These are phyloP conservation scores for Lumnitzera racemosa DNA, from an alignment of 345 rosid species.

Conservation along the genomic window DNA sequence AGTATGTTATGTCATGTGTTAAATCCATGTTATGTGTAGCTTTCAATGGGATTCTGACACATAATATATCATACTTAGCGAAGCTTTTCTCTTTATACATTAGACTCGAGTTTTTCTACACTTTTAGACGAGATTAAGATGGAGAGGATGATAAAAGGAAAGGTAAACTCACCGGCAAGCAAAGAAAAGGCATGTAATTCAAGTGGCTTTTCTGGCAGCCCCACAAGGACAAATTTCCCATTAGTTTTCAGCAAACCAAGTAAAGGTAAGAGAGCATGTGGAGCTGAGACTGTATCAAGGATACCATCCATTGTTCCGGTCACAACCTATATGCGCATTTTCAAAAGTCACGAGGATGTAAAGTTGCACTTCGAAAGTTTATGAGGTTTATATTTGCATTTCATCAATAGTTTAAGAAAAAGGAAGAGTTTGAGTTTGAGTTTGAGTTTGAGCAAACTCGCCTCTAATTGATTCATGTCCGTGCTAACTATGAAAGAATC, in stretches of 20 bases:
- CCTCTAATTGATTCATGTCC: constrained; percentile 17
- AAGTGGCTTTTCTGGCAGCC: constrained; percentile 25
- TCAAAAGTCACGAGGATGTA: too few species aligned
- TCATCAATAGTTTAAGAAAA: background rate
- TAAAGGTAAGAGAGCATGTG: constrained; percentile 21
- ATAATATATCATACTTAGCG: too few species aligned
- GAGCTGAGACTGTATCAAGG: constrained; percentile 24
- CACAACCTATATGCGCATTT: constrained; percentile 15
- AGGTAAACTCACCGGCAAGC: constrained; percentile 10
- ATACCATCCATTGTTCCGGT: constrained; percentile 34
- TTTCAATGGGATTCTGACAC: too few species aligned
- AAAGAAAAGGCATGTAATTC: constrained; percentile 22
- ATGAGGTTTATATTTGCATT: too few species aligned
- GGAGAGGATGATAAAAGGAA: too few species aligned
- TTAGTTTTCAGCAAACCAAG: constrained; percentile 18
- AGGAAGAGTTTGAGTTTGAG: background rate
- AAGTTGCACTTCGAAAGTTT: too few species aligned
- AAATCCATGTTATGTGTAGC: too few species aligned
- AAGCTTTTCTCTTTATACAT: too few species aligned
- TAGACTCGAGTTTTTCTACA: too few species aligned
- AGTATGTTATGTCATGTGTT: too few species aligned
- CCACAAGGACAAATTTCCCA: constrained; percentile 28
- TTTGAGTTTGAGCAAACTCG: background rate
- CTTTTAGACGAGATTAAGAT: too few species aligned
- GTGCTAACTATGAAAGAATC: constrained; percentile 20